Conservation (phyloP, 2,329 filamentous ascomycete species). For the Aspergillus ustus region DNA sequence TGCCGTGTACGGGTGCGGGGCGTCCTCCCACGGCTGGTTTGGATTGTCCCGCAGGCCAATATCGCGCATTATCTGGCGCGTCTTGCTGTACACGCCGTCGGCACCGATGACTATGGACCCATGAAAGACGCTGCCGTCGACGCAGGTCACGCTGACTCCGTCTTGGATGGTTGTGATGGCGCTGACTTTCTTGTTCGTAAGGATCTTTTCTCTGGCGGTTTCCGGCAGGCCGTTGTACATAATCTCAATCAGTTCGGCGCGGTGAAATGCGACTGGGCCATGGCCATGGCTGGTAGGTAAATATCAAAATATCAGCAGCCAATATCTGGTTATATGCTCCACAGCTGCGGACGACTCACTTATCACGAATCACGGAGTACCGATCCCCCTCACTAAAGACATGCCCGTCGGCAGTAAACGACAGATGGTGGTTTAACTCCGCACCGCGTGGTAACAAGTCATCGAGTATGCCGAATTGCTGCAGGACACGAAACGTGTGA, state of each 20-base stretch:
- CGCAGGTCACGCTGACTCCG: conserved; percentile 5
- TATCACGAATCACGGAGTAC: not conserved
- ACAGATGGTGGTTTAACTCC: not conserved
- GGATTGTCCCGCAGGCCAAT: not conserved
- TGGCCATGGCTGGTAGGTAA: conserved; percentile 15
- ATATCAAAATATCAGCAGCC: not conserved
- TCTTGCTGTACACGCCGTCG: conserved; percentile 21
- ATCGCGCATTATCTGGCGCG: conserved; percentile 4
- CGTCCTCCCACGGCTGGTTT: not conserved
- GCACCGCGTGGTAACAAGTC: not conserved
- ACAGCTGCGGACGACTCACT: too few relatives aligned
- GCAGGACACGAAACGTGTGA: not conserved
- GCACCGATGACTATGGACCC: conserved; percentile 20
- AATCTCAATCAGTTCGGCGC: conserved; percentile 17
- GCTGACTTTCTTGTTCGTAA: not conserved
- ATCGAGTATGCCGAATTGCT: not conserved
- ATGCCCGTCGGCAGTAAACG: not conserved
- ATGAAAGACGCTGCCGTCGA: conserved; percentile 3
- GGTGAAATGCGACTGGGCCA: conserved; percentile 18
- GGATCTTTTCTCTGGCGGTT: not conserved
- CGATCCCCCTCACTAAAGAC: not conserved
- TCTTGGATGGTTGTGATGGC: not conserved
- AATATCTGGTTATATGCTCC: too few relatives aligned
- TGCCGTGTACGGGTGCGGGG: conserved; percentile 1
- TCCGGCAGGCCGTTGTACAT: conserved; percentile 20